A percentile compares a stretch with the other conserved stretches of the same genome.
These are phyloP conservation scores for Rhizophora mangle DNA, from an alignment of 345 rosid genomes.

Conservation along the genomic window DNA sequence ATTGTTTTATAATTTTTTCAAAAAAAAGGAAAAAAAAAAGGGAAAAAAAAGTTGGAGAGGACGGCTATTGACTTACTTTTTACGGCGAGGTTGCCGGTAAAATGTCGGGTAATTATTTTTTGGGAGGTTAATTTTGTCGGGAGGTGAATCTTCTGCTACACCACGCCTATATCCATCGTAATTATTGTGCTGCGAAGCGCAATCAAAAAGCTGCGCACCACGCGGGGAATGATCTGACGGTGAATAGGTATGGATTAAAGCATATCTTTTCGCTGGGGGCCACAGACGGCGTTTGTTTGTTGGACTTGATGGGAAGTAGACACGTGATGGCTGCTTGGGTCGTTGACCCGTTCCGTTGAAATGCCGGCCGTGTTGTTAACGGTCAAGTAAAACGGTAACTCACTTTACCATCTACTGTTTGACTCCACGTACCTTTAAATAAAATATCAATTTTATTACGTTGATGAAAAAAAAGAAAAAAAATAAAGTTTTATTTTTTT, in stretches of 20 bases:
- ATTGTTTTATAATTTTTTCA: too few species aligned
- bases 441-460: background rate
- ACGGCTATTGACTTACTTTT: too few species aligned
- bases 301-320: conserved; percentile 21
- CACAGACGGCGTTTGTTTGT: conserved; percentile 26
- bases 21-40: too few species aligned
- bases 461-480: too few species aligned
- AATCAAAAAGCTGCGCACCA: conserved; percentile 8
- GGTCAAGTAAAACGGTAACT: conserved; percentile 10
- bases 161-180: conserved; percentile 41
- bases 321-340: conserved; percentile 12
- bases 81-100: too few species aligned
- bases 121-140: too few species aligned
- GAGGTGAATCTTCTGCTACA: conserved; percentile 34
- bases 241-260: background rate
- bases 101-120: too few species aligned
- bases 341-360: conserved; percentile 8
- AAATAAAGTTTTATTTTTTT: too few species aligned
- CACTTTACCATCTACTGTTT: background rate
- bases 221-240: conserved; percentile 29
- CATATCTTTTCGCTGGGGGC: background rate
- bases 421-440: background rate
- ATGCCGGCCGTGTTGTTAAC: background rate
- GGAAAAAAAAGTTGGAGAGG: too few species aligned
- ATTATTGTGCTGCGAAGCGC: conserved; percentile 28